These are phyloP conservation scores for Ambispora gerdemannii DNA, from an alignment of 192 early-diverging fungal genomes.

Conservation along the genomic window DNA sequence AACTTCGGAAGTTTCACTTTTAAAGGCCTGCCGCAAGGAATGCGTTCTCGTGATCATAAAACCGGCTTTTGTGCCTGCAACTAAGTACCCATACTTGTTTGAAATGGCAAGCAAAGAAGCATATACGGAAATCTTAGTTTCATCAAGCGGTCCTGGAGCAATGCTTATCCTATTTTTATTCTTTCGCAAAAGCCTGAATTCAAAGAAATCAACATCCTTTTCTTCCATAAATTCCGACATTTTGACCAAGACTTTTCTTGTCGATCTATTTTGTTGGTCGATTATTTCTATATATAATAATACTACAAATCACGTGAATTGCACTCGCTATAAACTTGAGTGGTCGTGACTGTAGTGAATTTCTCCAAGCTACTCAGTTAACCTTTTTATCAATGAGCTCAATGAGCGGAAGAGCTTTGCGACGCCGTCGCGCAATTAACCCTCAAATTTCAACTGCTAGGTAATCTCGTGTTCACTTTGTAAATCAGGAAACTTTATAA, in stretches of 20 bases:
- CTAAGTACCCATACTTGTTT: constrained; percentile 64
- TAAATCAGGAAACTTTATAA: background rate
- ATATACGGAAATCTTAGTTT: background rate
- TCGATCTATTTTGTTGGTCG: no score
- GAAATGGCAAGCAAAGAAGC: constrained; percentile 49
- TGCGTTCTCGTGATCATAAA: constrained; percentile 35
- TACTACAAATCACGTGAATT: no score
- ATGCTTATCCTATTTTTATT: background rate
- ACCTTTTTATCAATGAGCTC: no score
- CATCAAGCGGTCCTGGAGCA: background rate
- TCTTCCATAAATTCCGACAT: no score
- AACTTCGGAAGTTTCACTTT: constrained; percentile 32
- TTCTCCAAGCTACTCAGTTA: no score
- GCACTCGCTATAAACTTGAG: no score
- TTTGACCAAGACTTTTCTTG: no score
- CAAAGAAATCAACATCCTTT: constrained; percentile 11
- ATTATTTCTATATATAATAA: no score
- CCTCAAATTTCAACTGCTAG: constrained; percentile 9
- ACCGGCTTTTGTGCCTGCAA: constrained; percentile 57
- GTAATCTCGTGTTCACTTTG: background rate
- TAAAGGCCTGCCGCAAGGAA: constrained; percentile 29
- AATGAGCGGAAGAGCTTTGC: constrained; percentile 9
- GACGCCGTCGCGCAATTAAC: background rate
- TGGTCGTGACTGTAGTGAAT: no score
- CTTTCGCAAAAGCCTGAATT: constrained; percentile 23